phyloP scores from a whole-genome alignment of 257 asterid species.

The Datura wrightii region DNA sequence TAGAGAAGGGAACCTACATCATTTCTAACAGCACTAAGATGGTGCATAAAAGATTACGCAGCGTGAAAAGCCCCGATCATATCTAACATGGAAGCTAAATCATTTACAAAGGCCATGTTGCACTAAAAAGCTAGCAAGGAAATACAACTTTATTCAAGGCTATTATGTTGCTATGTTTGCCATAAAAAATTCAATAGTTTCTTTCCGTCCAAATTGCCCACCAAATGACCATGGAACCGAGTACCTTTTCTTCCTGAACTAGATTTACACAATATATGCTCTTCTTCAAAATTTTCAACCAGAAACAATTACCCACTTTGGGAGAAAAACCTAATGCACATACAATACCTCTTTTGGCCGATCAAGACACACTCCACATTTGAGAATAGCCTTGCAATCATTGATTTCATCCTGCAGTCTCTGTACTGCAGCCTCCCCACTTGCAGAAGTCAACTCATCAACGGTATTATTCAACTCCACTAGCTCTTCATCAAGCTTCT shows the following conservation, averaged over 20 bases:
- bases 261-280: neutral
- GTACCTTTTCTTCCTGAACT: neutral
- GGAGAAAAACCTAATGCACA: conserved; percentile 17
- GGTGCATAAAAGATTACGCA: neutral
- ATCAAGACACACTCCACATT: conserved; percentile 96
- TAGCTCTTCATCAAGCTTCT: conserved; percentile 84
- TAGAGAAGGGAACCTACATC: neutral
- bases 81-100: neutral
- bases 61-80: neutral
- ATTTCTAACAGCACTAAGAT: neutral
- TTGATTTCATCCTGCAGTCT: conserved; percentile 88
- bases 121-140: neutral
- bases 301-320: neutral
- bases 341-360: conserved; percentile 90
- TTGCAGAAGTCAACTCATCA: conserved; percentile 69
- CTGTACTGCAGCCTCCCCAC: conserved; percentile 83
- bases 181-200: neutral
- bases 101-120: neutral
- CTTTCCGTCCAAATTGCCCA: neutral
- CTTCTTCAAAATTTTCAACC: neutral
- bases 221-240: neutral
- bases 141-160: neutral
- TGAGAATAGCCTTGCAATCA: conserved; percentile 91
- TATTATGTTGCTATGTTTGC: neutral
- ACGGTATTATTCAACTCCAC: conserved; percentile 63